phyloP scores from a whole-genome alignment of 495 filamentous ascomycete genomes.

The Annulohypoxylon moriforme region DNA sequence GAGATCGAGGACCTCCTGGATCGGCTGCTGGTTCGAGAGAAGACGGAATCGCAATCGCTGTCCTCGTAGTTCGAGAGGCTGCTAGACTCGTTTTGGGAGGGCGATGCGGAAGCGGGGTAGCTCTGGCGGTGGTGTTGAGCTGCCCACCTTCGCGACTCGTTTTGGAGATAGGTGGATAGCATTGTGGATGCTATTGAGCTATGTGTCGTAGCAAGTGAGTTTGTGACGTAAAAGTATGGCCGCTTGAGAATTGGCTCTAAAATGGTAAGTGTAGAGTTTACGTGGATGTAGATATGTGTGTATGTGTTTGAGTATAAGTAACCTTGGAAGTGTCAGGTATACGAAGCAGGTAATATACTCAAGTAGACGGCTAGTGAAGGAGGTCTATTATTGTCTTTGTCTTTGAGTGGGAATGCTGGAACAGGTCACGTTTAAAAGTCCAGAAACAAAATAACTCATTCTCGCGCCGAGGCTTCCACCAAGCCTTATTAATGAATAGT shows the following conservation, averaged over 20 bases:
- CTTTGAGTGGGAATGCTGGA: constrained; percentile 20
- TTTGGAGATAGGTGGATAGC: constrained; percentile 36
- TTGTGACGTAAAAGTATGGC: constrained; percentile 25
- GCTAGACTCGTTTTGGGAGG: constrained; percentile 15
- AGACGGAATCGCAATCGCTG: constrained; percentile 40
- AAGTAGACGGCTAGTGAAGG: not conserved
- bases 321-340: not conserved
- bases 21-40: constrained; percentile 19
- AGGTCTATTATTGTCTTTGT: not conserved
- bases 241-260: constrained; percentile 22
- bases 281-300: constrained; percentile 2
- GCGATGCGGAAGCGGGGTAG: constrained; percentile 38
- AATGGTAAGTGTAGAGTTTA: constrained; percentile 2
- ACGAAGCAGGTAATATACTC: not conserved
- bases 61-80: constrained; percentile 26
- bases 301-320: not conserved
- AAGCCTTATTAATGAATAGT: constrained; percentile 27
- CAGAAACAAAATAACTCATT: constrained; percentile 39
- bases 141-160: constrained; percentile 39
- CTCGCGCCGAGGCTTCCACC: constrained; percentile 31
- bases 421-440: constrained; percentile 28
- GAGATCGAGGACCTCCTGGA: constrained; percentile 45
- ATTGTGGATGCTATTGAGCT: constrained; percentile 3
- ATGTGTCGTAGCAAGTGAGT: not conserved
- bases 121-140: constrained; percentile 32